Evolutionary conservation across 2,329 filamentous ascomycete genomes (phyloP).

Genomic region (Trichoderma atrobrunneum): DNA sequence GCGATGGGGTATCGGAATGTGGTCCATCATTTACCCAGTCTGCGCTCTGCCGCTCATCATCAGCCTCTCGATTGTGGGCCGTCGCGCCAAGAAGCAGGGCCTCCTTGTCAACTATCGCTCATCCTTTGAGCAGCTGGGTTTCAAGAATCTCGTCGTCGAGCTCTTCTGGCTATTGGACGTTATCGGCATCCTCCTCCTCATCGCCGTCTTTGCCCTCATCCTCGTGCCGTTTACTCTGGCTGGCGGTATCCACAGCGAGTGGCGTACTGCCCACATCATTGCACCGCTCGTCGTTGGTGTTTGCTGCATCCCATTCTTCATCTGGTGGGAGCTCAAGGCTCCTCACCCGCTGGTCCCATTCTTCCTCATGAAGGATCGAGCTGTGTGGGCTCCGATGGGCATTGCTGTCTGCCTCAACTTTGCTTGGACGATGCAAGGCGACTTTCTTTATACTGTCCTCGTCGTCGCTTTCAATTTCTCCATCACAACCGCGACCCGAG

Average conservation of each 20-base stretch:
- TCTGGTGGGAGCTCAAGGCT: constrained; percentile 47
- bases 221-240: constrained; percentile 47
- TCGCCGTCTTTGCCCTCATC: constrained; percentile 46
- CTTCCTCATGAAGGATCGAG: constrained; percentile 58
- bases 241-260: constrained; percentile 40
- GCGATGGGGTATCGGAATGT: constrained; percentile 66
- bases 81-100: constrained; percentile 51
- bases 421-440: constrained; percentile 61
- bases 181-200: constrained; percentile 44
- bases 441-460: constrained; percentile 63
- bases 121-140: constrained; percentile 25
- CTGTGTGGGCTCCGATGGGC: constrained; percentile 61
- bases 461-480: constrained; percentile 60
- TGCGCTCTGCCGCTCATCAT: constrained; percentile 55
- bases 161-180: constrained; percentile 48
- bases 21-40: constrained; percentile 59
- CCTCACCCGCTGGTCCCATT: constrained; percentile 59
- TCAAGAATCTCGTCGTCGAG: constrained; percentile 33
- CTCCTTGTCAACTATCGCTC: constrained; percentile 35
- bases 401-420: constrained; percentile 57
- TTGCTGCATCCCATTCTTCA: constrained; percentile 49
- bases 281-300: constrained; percentile 46
- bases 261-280: constrained; percentile 40
- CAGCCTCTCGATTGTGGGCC: constrained; percentile 49
- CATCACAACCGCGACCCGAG: constrained; percentile 54